Conservation (phyloP, 371 early-diverging fungal species). For the Mortierella sp. region DNA sequence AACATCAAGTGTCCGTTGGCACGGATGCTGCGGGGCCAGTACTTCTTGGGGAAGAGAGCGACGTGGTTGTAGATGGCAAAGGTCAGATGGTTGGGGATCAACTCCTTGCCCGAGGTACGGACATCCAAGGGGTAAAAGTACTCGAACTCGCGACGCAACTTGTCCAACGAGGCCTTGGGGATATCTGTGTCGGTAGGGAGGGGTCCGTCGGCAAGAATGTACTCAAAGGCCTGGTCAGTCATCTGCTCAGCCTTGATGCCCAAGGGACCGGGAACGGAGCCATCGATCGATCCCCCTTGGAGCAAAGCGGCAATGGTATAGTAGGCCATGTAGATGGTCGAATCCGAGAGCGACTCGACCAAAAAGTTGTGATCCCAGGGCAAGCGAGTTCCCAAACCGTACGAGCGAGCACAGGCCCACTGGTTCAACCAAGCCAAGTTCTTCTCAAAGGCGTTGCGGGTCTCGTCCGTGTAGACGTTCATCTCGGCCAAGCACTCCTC, state of each 20-base stretch:
- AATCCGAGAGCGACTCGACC: slow-evolving; percentile 99
- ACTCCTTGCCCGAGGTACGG: slow-evolving; percentile 99
- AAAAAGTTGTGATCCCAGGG: slow-evolving; percentile 98
- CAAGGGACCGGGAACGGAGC: slow-evolving; percentile 85
- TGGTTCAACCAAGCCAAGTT: slow-evolving; percentile 98
- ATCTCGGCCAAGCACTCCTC: slow-evolving; percentile 87
- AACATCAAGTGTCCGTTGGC: slow-evolving; percentile 99
- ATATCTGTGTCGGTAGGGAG: slow-evolving; percentile 76
- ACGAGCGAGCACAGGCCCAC: slow-evolving; percentile 99
- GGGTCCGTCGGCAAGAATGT: slow-evolving; percentile 86
- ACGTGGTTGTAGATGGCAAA: slow-evolving; percentile 99
- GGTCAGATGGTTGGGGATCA: slow-evolving; percentile 99
- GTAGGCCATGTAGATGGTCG: slow-evolving; percentile 99
- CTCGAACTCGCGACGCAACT: slow-evolving; percentile 89
- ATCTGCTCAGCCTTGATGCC: slow-evolving; percentile 89
- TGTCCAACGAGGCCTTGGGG: slow-evolving; percentile 74
- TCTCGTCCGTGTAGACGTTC: slow-evolving; percentile 90
- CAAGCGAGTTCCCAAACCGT: slow-evolving; percentile 97
- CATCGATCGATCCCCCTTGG: slow-evolving; percentile 91
- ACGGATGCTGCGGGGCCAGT: slow-evolving; percentile 96
- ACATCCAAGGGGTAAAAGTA: slow-evolving; percentile 99
- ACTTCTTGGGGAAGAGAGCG: slow-evolving; percentile 94
- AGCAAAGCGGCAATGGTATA: slow-evolving; percentile 98
- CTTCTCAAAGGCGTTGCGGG: slow-evolving; percentile 89
- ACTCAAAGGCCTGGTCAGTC: slow-evolving; percentile 97